Evolutionary conservation across 305 asterid genomes (phyloP), one percentile per base, ranked within the genome.

Genomic region (Solanum aculeatissimum): DNA sequence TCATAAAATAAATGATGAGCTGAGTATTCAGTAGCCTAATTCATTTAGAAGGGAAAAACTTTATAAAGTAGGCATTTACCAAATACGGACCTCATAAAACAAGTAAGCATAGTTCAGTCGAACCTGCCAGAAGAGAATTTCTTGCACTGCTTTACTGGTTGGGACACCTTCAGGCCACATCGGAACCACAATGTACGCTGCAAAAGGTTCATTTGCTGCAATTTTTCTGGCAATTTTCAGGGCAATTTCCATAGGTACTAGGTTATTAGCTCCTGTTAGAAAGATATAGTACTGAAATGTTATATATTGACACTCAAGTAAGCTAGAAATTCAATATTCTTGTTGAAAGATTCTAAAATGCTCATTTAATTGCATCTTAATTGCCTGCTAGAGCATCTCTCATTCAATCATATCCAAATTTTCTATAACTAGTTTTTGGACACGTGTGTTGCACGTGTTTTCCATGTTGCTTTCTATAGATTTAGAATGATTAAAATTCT

Each of bases 81-180:
- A 32, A 66, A 66, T 32, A 66, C 0, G 6, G 9, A 62, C 18
- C 35, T 62, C 80, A 71, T 21, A 43, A 21, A 43, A 71, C 38
- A 71, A 71, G 10, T 45, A 74, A 27, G 68, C 32, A 19, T n/a
- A 18, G 51, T 35, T 78, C 18, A 32, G 7, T 78, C 71, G 1
- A 80, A 85, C 88, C 88, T 85, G 88, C 88, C 88, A 85, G 80
- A 85, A 85, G 47, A 85, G 85, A 55, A 85, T 85, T 85, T 82
- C 88, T 58, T 85, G 88, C 15, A 85, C 85, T 14, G 83, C 35
- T 42, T 84, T 69, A 62, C 85, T 71, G 53, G 80, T 82, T n/a
- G 88, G 85, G 42, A 82, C 82, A 53, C 88, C 88, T 79, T 85
- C 88, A 19, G 88, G 88, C 88, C 85, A 85, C 88, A 82, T 85